These are phyloP conservation scores for Dryadomyces quercus-mongolicae DNA, from an alignment of 2,329 filamentous ascomycete genomes.

Conservation along the genomic window DNA sequence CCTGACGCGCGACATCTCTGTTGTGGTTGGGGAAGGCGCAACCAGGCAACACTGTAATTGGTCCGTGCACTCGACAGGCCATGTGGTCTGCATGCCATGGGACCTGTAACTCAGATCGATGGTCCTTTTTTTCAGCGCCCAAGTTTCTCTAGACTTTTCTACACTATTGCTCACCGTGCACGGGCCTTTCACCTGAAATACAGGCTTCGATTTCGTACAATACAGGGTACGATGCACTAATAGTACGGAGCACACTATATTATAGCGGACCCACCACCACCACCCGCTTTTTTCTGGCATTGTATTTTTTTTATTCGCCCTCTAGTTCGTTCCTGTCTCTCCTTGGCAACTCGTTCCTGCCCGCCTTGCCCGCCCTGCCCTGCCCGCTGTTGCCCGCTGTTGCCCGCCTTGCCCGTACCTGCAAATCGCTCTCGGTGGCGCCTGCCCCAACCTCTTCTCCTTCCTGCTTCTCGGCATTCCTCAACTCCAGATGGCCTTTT, in stretches of 20 bases:
- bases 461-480: background rate
- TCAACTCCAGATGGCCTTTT: background rate
- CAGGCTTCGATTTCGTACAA: too few relatives aligned
- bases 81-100: background rate
- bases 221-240: background rate
- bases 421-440: background rate
- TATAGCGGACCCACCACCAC: background rate
- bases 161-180: too few relatives aligned
- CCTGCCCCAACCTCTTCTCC: slow-evolving; percentile 1
- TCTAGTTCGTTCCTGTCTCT: background rate
- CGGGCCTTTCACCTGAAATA: too few relatives aligned
- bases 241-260: too few relatives aligned
- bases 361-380: background rate
- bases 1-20: slow-evolving; percentile 9
- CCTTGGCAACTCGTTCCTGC: background rate
- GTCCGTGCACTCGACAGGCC: background rate
- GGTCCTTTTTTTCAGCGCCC: background rate
- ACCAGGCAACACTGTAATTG: slow-evolving; percentile 3
- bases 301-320: background rate
- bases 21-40: slow-evolving; percentile 4
- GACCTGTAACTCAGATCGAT: too few relatives aligned
- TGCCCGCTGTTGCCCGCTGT: background rate
- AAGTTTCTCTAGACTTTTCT: background rate
- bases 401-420: background rate
- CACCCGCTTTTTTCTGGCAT: background rate